Conservation (phyloP, 495 filamentous ascomycete genomes). For the Polyplosphaeria fusca region DNA sequence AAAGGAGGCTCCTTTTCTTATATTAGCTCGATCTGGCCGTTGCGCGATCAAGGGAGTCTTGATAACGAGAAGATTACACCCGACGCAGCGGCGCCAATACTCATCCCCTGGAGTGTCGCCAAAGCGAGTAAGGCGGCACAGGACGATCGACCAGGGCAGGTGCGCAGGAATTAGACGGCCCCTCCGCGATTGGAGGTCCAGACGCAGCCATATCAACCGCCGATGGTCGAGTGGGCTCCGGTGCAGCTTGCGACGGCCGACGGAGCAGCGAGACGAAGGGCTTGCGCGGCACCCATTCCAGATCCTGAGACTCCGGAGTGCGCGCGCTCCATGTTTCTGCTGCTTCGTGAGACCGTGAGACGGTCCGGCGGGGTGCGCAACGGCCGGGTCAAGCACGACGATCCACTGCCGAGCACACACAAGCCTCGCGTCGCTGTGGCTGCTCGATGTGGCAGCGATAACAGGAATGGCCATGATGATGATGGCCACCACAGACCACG, state of each 20-base stretch:
- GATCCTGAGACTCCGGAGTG: neutral
- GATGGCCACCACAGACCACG: neutral
- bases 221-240: no score
- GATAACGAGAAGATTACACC: no score
- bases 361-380: neutral
- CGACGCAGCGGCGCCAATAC: neutral
- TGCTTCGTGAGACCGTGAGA: neutral
- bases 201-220: conserved; percentile 1
- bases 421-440: no score
- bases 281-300: conserved; percentile 3
- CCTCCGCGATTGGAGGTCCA: neutral
- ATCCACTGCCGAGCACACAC: neutral
- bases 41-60: no score
- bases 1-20: no score
- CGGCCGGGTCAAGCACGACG: neutral
- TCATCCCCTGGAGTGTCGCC: neutral
- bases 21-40: no score
- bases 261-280: neutral
- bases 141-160: neutral
- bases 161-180: neutral
- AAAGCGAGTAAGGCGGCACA: neutral
- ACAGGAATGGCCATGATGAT: neutral
- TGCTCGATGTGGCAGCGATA: neutral
- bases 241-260: conserved; percentile 9
- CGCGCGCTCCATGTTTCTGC: neutral